Base-by-base conservation (phyloP, 2,329 filamentous ascomycete species). In the Periglandula ipomoeae region DNA sequence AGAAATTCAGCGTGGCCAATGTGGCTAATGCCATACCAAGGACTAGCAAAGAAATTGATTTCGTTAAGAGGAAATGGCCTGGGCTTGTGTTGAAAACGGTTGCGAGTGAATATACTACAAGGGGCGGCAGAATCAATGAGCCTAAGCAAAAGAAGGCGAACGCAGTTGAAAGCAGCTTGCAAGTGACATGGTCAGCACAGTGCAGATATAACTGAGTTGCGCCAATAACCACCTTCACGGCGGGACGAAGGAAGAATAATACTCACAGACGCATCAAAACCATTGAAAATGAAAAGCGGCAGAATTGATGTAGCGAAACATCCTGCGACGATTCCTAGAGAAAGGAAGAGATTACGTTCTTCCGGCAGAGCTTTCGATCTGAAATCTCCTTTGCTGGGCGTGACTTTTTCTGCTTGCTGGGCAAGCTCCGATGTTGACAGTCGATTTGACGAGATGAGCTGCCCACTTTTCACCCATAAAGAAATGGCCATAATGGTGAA, bases 401-500 rank as follows among this genome's bases (percentile, higher is more conserved):
- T 26, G 13, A 26, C 30, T 15, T 22, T 45, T 23, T n/a, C 19
- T 40, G 26, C 22, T 17, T 27, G 23, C 10, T 39, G 30, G 15
- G 34, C n/a, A 3, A 11, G 6, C n/a, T 7, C 17, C 7, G n/a
- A 22, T 26, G 26, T 17, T 11, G 22, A 17, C n/a, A 1, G 22
- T 43, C 7, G 32, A 17, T 11, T 20, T 23, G 41, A 44, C 7
- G 55, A n/a, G n/a, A 43, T 24, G 4, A 57, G 49, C 49, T 78
- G 77, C 1, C 91, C 91, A 58, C 88, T 95, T 65, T 87, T 83
- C 15, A 96, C 76, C 93, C 93, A 98, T n/a, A 96, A 73, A 15
- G 84, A 84, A 57, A 97, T 91, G 5, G 91, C 89, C 74, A 91
- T 95, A 63, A 98, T 91, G 26, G 87, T 95, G 61, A 97, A 97